A percentile compares a stretch with the other conserved stretches of the same genome.
phyloP scores from a whole-genome alignment of 179 eudicot species.

The Gypsophila paniculata region DNA sequence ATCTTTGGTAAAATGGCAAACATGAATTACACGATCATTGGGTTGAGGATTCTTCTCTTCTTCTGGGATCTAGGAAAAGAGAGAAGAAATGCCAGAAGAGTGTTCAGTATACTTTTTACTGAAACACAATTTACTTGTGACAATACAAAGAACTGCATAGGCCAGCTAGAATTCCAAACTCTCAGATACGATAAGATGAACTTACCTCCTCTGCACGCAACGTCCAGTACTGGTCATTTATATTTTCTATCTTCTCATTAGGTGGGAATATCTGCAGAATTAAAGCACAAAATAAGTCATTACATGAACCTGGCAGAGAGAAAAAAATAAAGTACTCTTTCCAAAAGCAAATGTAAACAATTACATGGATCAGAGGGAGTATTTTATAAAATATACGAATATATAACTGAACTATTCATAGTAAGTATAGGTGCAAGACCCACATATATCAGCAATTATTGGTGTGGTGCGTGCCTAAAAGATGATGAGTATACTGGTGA shows the following conservation, averaged over 20 bases:
- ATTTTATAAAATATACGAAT: no score
- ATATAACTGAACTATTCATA: no score
- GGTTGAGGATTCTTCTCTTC: conserved; percentile 70
- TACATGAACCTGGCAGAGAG: neutral
- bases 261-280: conserved; percentile 65
- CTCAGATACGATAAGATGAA: conserved; percentile 6
- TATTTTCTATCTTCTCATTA: conserved; percentile 69
- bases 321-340: neutral
- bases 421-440: no score
- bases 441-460: no score
- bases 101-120: neutral
- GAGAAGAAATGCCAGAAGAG: neutral
- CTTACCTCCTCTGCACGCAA: conserved; percentile 84
- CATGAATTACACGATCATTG: conserved; percentile 62
- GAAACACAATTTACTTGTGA: neutral
- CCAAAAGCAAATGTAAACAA: no score
- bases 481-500: no score
- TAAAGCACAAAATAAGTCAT: conserved; percentile 11
- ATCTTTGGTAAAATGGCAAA: conserved; percentile 65
- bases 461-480: no score
- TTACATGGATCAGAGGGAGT: no score
- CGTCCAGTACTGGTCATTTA: conserved; percentile 91
- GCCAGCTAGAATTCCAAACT: neutral
- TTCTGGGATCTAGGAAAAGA: conserved; percentile 53
- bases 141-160: conserved; percentile 5